Evolutionary conservation across 2,329 filamentous ascomycete species (phyloP), one percentile per base, ranked within the genome.

Genomic region (Tricladium varicosporioides): DNA sequence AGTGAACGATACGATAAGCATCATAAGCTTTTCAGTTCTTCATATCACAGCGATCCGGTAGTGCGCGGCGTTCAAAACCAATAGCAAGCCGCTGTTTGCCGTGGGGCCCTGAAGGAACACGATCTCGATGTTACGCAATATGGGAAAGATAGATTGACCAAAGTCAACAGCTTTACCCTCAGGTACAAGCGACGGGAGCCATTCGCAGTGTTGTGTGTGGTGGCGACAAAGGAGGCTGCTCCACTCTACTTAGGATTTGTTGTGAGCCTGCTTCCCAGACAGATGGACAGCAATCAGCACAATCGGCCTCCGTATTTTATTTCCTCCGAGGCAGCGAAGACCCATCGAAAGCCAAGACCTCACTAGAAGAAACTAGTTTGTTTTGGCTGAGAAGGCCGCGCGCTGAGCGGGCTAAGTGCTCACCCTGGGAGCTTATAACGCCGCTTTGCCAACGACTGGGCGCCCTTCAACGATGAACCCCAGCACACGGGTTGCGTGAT

Each of bases 51-150:
- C 10, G 43, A 46, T 46, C 36, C 47, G 42, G 47, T 36, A 56
- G 48, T 47, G 43, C 48, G 53, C 36, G 53, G 27, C 14, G 43
- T 16, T 18, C 11, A 10, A 40, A 10, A 11, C 43, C 43, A 46
- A 46, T 46, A 11, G 43, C 43, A 46, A n/a, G 43, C 10, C 11
- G 36, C n/a, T 10, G 9, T 40, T 40, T 11, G n/a, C 36, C 3
- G 36, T n/a, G 36, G n/a, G 36, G 11, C 36, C 36, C 36, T 40
- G 36, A n/a, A 11, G 42, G 19, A 47, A 53, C 44, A 53, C 51
- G 43, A 53, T 47, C 27, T 48, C 32, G 19, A 50, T 55, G 50
- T 50, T 50, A 36, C 13, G 53, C 47, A 55, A 55, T 55, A 55
- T 55, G 49, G 36, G 48, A 44, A 42, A n/a, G 22, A 27, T 14